phyloP scores from a whole-genome alignment of 108 stramenopile species.

The Phaeodactylum tricornutum region DNA sequence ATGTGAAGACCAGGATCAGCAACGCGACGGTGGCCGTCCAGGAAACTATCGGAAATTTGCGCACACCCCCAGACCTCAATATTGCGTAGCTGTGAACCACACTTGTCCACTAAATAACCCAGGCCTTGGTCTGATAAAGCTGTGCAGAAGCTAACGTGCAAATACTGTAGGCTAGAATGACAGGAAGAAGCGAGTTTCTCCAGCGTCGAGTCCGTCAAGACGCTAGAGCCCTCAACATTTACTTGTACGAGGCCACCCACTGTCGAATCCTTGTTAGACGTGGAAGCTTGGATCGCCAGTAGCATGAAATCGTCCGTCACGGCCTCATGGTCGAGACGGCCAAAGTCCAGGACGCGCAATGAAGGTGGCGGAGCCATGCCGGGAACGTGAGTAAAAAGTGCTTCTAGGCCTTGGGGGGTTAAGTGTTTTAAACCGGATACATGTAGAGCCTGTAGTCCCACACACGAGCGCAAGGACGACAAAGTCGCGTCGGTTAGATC shows the following conservation, averaged over 20 bases:
- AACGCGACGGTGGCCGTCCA: conserved; percentile 66
- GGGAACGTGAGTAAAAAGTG: conserved; percentile 56
- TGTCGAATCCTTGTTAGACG: conserved; percentile 3
- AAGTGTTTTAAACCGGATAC: conserved; percentile 47
- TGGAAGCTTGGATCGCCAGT: conserved; percentile 31
- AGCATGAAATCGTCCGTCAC: conserved; percentile 59
- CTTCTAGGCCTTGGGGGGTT: conserved; percentile 50
- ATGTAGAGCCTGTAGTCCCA: conserved; percentile 33
- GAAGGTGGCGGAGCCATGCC: conserved; percentile 45
- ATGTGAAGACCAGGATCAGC: conserved; percentile 56
- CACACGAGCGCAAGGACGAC: conserved; percentile 57
- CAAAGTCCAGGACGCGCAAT: conserved; percentile 43
- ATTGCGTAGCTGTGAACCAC: conserved; percentile 41
- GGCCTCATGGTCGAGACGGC: conserved; percentile 44
- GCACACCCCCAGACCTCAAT: conserved; percentile 74
- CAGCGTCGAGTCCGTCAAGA: conserved; percentile 38
- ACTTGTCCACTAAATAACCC: conserved; percentile 62
- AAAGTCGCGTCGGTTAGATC: conserved; percentile 55
- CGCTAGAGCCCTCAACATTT: conserved; percentile 28
- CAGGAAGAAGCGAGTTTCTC: conserved; percentile 55
- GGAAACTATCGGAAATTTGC: conserved; percentile 66
- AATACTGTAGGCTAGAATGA: conserved; percentile 35
- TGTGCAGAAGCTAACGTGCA: conserved; percentile 67
- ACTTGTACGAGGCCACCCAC: conserved; percentile 26
- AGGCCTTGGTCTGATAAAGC: conserved; percentile 57